Percentiles rank a stretch among this genome's conserved stretches.
phyloP scores from a whole-genome alignment of 495 filamentous ascomycete species.

The Emericellopsis terricola region DNA sequence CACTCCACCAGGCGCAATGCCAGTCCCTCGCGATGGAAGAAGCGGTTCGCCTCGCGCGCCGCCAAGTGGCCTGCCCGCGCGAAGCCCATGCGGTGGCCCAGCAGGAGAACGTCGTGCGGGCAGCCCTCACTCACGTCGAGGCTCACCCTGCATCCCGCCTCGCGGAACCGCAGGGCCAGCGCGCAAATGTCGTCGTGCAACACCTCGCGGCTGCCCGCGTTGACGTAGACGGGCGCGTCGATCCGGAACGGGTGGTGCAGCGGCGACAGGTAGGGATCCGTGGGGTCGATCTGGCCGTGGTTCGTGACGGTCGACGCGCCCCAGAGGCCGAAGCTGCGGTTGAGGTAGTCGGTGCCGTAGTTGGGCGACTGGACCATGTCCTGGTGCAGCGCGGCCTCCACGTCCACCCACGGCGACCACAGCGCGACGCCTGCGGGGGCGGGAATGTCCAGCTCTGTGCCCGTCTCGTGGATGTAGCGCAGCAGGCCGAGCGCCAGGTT shows the following conservation, averaged over 20 bases:
- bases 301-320: conserved; percentile 5
- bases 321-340: conserved; percentile 7
- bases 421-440: conserved; percentile 6
- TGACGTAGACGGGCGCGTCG: conserved; percentile 7
- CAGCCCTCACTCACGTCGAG: conserved; percentile 6
- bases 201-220: conserved; percentile 6
- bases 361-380: conserved; percentile 6
- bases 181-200: conserved; percentile 6
- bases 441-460: conserved; percentile 5
- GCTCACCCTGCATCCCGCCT: conserved; percentile 6
- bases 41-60: conserved; percentile 4
- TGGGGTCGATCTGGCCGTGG: conserved; percentile 1
- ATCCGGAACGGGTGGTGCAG: conserved; percentile 7
- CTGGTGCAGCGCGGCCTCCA: conserved; percentile 1
- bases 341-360: conserved; percentile 10
- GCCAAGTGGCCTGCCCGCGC: conserved; percentile 7
- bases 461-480: conserved; percentile 14
- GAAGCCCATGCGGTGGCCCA: conserved; percentile 9
- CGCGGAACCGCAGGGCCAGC: conserved; percentile 4
- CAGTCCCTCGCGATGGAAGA: no score
- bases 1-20: no score
- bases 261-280: conserved; percentile 6
- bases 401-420: conserved; percentile 13
- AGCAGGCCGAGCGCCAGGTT: conserved; percentile 22
- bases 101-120: conserved; percentile 11